Evolutionary conservation across 192 early-diverging fungal species (phyloP), one percentile per base, ranked within the genome.

Genomic region (Anaeromyces robustus): DNA sequence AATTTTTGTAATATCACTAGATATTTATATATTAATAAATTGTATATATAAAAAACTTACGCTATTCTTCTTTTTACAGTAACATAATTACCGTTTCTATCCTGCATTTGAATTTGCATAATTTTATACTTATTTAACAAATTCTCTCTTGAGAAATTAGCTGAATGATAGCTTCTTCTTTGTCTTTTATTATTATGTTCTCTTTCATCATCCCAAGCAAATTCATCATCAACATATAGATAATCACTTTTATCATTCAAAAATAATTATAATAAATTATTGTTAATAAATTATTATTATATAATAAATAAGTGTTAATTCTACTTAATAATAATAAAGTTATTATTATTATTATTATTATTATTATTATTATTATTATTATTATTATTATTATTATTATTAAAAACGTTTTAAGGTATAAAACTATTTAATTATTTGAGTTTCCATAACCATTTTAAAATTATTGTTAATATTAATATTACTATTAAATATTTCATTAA

Each of bases 61-160:
- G 85, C 90, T 78, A 96, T 89, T 81, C 93, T 92, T 82, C 93
- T 94, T 82, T 94, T 96, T 81, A 96, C 90, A 80, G 93, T 92
- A 82, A 96, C 94, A 80, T 88, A 94, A 82, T 94, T 93, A 16
- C 94, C 95, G 80, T 94, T 89, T 28, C 90, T 86, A 85, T 97
- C 95, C 84, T 95, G 93, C 29, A 94, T 87, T 28, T 91, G 94
- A 29, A 95, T 92, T 83, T 94, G 94, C 92, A 95, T 93, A 80
- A 94, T 89, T 81, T 93, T 95, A 88, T 96, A 97, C 81, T 88
- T 83, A 77, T 92, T 90, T 41, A 96, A 86, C 78, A 96, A 91
- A 77, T 86, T 90, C 82, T 94, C 94, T 39, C 92, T 82, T 80
- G 91, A 89, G 7, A 84, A 79, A 14, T 80, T 81, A 79, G 90